Percentiles rank a stretch among this genome's conserved stretches.
These are phyloP conservation scores for Candida adriatica DNA, from an alignment of 805 yeast genomes.

Conservation along the genomic window DNA sequence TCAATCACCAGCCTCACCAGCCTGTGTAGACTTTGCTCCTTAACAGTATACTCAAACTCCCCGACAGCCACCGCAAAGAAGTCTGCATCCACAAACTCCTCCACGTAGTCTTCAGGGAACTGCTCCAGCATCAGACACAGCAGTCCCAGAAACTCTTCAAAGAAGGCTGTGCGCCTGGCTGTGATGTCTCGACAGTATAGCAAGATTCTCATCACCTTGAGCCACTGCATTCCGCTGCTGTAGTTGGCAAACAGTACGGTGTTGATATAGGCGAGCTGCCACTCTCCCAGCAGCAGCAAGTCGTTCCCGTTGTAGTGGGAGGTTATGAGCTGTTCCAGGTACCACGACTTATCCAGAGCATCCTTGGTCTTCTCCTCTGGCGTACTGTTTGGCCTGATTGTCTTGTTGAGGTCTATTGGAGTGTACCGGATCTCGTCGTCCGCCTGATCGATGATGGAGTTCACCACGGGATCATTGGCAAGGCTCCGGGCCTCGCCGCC, in stretches of 20 bases:
- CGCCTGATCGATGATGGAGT: conserved; percentile 27
- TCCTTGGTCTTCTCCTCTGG: conserved; percentile 41
- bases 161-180: conserved; percentile 21
- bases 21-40: conserved; percentile 15
- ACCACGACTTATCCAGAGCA: conserved; percentile 58
- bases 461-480: conserved; percentile 26
- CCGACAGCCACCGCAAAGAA: conserved; percentile 16
- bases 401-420: conserved; percentile 33
- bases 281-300: conserved; percentile 39
- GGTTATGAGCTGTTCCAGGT: conserved; percentile 30
- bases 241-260: conserved; percentile 52
- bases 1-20: conserved; percentile 11
- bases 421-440: conserved; percentile 35
- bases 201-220: conserved; percentile 38
- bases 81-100: conserved; percentile 24
- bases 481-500: conserved; percentile 20
- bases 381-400: conserved; percentile 30
- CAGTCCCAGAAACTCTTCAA: conserved; percentile 25
- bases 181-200: conserved; percentile 30
- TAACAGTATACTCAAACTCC: conserved; percentile 22
- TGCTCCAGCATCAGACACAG: conserved; percentile 32
- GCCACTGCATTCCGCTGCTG: conserved; percentile 63
- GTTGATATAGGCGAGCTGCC: conserved; percentile 44
- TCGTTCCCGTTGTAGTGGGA: conserved; percentile 25
- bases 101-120: conserved; percentile 37